These are phyloP conservation scores for Solanum appendiculatum DNA, from an alignment of 257 asterid genomes.

Conservation along the genomic window DNA sequence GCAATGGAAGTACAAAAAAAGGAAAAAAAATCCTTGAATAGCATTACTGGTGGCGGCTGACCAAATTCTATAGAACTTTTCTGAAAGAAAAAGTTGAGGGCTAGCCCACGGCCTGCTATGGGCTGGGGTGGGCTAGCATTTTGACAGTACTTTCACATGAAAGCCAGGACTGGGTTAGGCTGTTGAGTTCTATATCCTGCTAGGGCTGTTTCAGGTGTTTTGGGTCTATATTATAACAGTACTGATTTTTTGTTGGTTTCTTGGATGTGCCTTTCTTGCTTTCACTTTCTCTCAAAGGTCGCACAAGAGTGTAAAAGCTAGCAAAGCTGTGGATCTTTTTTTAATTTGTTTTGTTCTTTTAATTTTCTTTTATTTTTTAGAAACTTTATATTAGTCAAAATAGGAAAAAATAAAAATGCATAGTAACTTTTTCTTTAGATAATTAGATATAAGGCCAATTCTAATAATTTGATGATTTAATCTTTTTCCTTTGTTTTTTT, in stretches of 20 bases:
- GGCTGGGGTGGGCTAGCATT: not conserved
- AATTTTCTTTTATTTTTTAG: not conserved
- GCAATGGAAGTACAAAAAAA: not conserved
- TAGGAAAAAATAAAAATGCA: not conserved
- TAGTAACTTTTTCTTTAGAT: not conserved
- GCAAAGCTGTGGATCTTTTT: not conserved
- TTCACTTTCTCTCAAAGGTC: not conserved
- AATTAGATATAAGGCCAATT: not conserved
- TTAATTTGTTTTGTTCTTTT: not conserved
- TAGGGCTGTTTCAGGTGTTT: not conserved
- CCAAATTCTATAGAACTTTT: not conserved
- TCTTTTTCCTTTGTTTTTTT: not conserved
- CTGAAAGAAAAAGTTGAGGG: not conserved
- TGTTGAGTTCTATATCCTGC: not conserved
- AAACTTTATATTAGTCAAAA: not conserved
- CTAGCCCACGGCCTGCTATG: not conserved
- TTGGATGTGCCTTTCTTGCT: not conserved
- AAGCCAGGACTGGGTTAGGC: not conserved
- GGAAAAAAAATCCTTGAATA: not conserved
- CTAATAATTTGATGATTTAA: not conserved
- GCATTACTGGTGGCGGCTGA: not conserved
- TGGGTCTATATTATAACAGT: not conserved
- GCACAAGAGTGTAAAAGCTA: not conserved
- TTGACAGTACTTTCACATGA: not conserved
- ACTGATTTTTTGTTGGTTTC: not conserved